Base-by-base conservation (phyloP, 345 rosid genomes). In the Eucalyptus polybractea region DNA sequence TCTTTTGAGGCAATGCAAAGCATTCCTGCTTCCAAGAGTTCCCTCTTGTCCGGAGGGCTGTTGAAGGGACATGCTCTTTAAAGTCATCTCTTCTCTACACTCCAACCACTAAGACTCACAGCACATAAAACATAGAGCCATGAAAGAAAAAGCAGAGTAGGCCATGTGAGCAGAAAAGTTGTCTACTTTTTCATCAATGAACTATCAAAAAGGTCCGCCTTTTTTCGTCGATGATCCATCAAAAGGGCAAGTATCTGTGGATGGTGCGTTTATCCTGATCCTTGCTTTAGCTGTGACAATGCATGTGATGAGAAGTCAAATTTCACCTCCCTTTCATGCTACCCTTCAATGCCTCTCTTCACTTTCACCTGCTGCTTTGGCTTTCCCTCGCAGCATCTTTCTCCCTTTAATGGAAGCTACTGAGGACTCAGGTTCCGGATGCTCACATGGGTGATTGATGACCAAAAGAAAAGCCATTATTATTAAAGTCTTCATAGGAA, bases 81-180 rank as follows among this genome's bases (percentile, higher is more conserved):
- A 40, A 76, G 83, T 37, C 47, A 76, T 40, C 47, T 76, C 47
- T 40, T 37, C 83, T 21, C 83, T 72, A 13, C 83, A 87, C 50
- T 87, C 88, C 47, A 87, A 44, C 88, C 47, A 50, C 62, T 31
- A 37, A 6, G 88, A 58, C 80, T 87, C 51, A 58, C 49, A 76
- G 37, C 47, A 76, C 87, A 87, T 62, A 80, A 89, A 89, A 89
- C 88, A 88, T 85, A 65, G 45, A 90, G 83, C 50, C 88, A 87
- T 37, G 76, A 65, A n/a, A n/a, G 17, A n/a, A 65, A 65, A 91
- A 92, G 92, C 87, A 83, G 86, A 90, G 87, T 62, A 27, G 88
- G 91, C 93, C 95, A 93, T 92, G 95, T 93, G 96, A 91, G 51
- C 76, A 76, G 47, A 33, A 90, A 91, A 91, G 92, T 94, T 94